A percentile compares a stretch with the other conserved stretches of the same genome.
Evolutionary conservation across 1,139 yeast species (phyloP).

Genomic region (Sugiyamaella sp.): DNA sequence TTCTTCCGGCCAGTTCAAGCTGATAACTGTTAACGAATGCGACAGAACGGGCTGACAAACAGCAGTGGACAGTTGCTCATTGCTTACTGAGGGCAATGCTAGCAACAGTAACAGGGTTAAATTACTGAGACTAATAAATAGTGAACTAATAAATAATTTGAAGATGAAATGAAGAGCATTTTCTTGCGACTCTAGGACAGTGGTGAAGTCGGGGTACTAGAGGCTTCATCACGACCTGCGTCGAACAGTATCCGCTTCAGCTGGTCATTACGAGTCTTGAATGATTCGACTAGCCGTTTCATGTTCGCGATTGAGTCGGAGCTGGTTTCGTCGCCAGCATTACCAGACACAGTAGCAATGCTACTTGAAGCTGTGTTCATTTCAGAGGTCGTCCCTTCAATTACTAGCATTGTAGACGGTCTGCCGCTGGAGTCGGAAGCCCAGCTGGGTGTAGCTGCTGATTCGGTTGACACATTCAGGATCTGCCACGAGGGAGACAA

Average conservation of each 20-base stretch:
- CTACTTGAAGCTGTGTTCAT: conserved; percentile 5
- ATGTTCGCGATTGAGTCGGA: conserved; percentile 22
- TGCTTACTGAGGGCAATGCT: too few relatives aligned
- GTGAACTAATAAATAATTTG: not conserved
- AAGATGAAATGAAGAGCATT: too few relatives aligned
- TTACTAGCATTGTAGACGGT: conserved; percentile 27
- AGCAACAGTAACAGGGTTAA: not conserved
- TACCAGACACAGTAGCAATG: conserved; percentile 1
- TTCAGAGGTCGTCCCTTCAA: conserved; percentile 31
- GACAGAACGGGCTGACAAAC: too few relatives aligned
- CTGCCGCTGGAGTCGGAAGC: conserved; percentile 22
- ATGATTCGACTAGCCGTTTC: conserved; percentile 28
- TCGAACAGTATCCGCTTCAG: conserved; percentile 21
- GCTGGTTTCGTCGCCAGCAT: conserved; percentile 5
- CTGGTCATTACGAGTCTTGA: conserved; percentile 33
- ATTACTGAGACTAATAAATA: not conserved
- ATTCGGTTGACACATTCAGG: conserved; percentile 26
- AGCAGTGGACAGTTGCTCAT: too few relatives aligned
- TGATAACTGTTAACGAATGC: too few relatives aligned
- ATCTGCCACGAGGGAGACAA: conserved; percentile 47
- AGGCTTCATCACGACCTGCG: not conserved
- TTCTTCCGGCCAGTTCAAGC: too few relatives aligned
- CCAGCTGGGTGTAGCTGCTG: conserved; percentile 29
- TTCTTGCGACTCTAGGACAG: too few relatives aligned
- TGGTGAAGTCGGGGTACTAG: not conserved